Base-by-base conservation (phyloP, 495 filamentous ascomycete genomes). In the Hypomontagnella submonticulosa region DNA sequence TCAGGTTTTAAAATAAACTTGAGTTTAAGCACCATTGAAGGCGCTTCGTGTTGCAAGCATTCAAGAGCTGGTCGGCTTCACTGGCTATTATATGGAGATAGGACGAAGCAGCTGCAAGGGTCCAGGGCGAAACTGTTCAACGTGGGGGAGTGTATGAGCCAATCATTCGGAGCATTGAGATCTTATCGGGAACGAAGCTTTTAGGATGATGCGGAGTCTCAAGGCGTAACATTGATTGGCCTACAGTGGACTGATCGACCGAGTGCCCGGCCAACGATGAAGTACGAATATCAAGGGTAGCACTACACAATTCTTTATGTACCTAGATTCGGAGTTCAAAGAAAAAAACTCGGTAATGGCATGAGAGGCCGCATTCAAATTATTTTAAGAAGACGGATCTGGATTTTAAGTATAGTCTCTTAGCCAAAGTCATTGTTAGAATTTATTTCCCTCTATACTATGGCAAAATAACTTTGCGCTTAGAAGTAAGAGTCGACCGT, bases 211-310 rank as follows among this genome's bases (percentile, higher is more conserved):
- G 51, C 52, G 37, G 63, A 42, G 50, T 16, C 30, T 1, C 8
- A n/a, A 40, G 32, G 27, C 13, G 9, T 51, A 23, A 23, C 46
- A 19, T 23, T 55, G 54, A 59, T 68, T 58, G 65, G 54, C 42
- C 44, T 8, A 13, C n/a, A 13, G n/a, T 38, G 9, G 36, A 13
- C 10, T 38, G 15, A 8, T 59, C 40, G 52, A 42, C 30, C 38
- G 48, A 59, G 41, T 69, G 66, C 38, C 60, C 40, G 60, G 66
- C 55, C 66, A 69, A 69, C 66, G 33, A 44, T 41, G 27, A n/a
- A 51, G 44, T 16, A 51, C 18, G 18, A 37, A 47, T 12, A 23
- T 23, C 40, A 38, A 38, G 36, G 36, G n/a, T 38, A 11, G 2
- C 23, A 27, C 23, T 38, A 13, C n/a, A 38, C 36, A 38, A 10